These are phyloP conservation scores for Boechera divaricarpa DNA, from an alignment of 345 rosid genomes.

Conservation along the genomic window DNA sequence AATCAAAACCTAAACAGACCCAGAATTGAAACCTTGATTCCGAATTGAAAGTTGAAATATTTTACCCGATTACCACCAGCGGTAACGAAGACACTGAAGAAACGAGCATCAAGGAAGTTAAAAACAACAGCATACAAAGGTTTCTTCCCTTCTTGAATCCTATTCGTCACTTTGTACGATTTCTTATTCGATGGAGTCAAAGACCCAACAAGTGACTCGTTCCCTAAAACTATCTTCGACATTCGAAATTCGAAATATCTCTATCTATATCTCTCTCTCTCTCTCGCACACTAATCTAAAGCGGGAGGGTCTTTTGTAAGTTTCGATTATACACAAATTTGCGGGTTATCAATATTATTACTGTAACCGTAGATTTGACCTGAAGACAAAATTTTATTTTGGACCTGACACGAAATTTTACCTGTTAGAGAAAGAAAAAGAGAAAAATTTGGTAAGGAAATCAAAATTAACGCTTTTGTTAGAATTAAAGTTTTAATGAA, in stretches of 20 bases:
- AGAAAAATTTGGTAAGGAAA: not conserved
- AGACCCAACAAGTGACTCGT: slow-evolving; percentile 88
- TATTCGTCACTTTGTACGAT: slow-evolving; percentile 80
- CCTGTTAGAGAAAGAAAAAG: not conserved
- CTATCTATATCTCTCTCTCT: slow-evolving; percentile 11
- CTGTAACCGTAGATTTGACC: slow-evolving; percentile 33
- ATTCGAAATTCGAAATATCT: slow-evolving; percentile 37
- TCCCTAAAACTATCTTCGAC: slow-evolving; percentile 77
- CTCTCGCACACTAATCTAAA: not conserved
- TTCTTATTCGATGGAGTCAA: slow-evolving; percentile 71
- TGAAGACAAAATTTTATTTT: not conserved
- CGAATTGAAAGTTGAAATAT: not conserved
- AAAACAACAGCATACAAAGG: slow-evolving; percentile 94
- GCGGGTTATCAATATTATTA: not conserved
- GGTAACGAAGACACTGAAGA: slow-evolving; percentile 91
- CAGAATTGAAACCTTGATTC: slow-evolving; percentile 14
- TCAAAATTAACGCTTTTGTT: not conserved
- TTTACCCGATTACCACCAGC: slow-evolving; percentile 92
- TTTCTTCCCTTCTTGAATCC: slow-evolving; percentile 91
- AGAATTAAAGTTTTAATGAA: not conserved
- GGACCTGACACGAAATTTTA: not conserved
- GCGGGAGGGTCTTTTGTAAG: not conserved
- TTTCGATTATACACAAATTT: slow-evolving; percentile 1
- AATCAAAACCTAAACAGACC: slow-evolving; percentile 21
- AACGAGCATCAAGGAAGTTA: slow-evolving; percentile 91